Conservation (phyloP, 2,329 filamentous ascomycete genomes). For the Didymella lethalis region DNA sequence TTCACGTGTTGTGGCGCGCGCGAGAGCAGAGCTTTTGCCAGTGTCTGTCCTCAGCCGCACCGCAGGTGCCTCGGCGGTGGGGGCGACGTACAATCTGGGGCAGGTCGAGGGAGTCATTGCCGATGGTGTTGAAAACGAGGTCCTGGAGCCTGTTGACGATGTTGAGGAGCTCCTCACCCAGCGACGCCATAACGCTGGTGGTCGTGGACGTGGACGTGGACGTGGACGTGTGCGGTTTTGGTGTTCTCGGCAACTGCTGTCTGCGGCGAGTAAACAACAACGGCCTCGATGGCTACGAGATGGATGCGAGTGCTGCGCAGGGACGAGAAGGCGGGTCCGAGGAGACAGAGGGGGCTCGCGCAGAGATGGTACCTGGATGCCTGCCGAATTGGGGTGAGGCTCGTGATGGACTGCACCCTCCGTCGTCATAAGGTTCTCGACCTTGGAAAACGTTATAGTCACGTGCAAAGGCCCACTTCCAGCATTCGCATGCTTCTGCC, state of each 20-base stretch:
- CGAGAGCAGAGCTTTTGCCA: constrained; percentile 15
- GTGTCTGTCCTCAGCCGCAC: constrained; percentile 21
- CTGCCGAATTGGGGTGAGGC: constrained; percentile 30
- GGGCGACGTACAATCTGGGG: constrained; percentile 94
- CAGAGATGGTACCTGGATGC: constrained; percentile 16
- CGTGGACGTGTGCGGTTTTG: constrained; percentile 24
- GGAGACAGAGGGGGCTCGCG: constrained; percentile 11
- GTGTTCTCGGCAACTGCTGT: constrained; percentile 27
- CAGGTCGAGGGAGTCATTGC: constrained; percentile 95
- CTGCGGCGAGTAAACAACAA: constrained; percentile 35
- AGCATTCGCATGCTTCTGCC: constrained; percentile 10
- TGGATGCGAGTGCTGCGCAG: constrained; percentile 18
- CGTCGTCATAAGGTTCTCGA: constrained; percentile 34
- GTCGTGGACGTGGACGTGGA: constrained; percentile 24
- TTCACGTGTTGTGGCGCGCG: constrained; percentile 10
- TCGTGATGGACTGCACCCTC: constrained; percentile 31
- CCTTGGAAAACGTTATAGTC: constrained; percentile 10
- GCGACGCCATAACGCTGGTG: constrained; percentile 75
- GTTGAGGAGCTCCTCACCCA: constrained; percentile 92
- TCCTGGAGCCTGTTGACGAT: constrained; percentile 99
- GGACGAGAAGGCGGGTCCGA: constrained; percentile 18
- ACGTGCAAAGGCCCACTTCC: constrained; percentile 17
- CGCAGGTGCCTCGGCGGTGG: constrained; percentile 23
- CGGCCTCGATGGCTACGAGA: constrained; percentile 18
- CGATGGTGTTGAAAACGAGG: constrained; percentile 99